Base-by-base conservation (phyloP, 140 eudicot species). In the Eryngium alpinum region DNA sequence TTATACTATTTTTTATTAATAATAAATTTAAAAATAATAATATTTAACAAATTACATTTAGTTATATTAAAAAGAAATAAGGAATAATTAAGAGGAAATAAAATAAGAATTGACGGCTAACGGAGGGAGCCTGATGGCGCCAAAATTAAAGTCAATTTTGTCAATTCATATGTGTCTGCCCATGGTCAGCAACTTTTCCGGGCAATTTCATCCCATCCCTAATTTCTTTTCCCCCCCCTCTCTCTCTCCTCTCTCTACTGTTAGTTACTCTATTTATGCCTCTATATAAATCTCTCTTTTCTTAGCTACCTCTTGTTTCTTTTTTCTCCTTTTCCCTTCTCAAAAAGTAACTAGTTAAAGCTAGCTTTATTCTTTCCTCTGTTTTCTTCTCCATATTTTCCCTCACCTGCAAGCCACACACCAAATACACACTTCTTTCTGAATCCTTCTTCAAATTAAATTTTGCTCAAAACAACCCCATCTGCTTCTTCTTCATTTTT, bases 161-260 rank as follows among this genome's bases (percentile, higher is more conserved):
- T 66, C 31, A 73, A 73, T 31, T 34, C 10, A 3, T 33, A 10
- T 10, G 19, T 63, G 25, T 67, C 73, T 67, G 73, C 79, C 79
- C 82, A 13, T 66, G 78, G 84, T 83, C 80, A 83, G 85, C 77
- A 77, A 78, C 46, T 9, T 82, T 84, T 82, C 80, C 88, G 86
- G 88, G 83, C 90, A 73, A 73, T 32, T 73, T 44, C 34, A 22
- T 27, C n/a, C 74, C 15, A 38, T 73, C n/a, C n/a, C n/a, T n/a
- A n/a, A n/a, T n/a, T n/a, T 21, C 74, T 52, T 49, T 46, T 19
- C 79, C 9, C 25, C 78, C 77, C 62, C 53, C 44, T 77, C 18
- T 71, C 29, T 50, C 51, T 9, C 44, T 38, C 46, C 46, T 38
- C 46, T 4, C 46, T 38, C 46, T 38, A 38, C 46, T 38, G 46